Base-by-base conservation (phyloP, 148 eudicot genomes). In the Silene latifolia region DNA sequence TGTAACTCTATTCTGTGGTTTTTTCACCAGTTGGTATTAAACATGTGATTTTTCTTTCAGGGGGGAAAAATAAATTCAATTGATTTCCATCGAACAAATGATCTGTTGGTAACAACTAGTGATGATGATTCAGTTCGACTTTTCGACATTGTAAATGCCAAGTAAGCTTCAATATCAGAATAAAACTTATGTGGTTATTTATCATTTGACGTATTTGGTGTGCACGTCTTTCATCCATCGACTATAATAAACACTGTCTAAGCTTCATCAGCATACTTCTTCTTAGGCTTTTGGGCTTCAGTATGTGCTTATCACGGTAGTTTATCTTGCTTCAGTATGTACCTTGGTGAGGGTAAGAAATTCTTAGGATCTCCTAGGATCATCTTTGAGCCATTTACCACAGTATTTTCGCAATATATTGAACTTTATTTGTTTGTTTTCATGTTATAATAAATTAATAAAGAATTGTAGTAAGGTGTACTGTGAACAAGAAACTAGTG, bases 51-150 rank as follows among this genome's bases (percentile, higher is more conserved):
- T 67, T 42, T 72, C 27, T 57, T 76, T 80, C 83, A 95, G 99
- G 98, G 80, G 77, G 99, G 91, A 67, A 88, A 90, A 81, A 90
- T 95, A 80, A 92, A 89, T 78, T 87, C 96, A 71, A 77, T 95
- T 76, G 99, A 95, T 84, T 95, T 95, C 80, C 99, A 95, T 71
- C 90, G 99, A 32, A 87, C 96, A 51, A 83, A 77, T 72, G 99
- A 95, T 88, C 84, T 95, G 67, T 80, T 95, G 75, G 86, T 95
- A 63, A 92, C 99, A 47, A 80, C 97, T 12, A 81, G 94, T 57
- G 99, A 89, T 80, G 99, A 95, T 85, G 99, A 95, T 82, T 92
- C 96, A 13, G 91, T 95, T 60, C 91, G 97, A 44, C 82, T 95
- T 19, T 95, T 89, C 83, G 99, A 95, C 82, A 88, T 90, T 76